A percentile compares a stretch with the other conserved stretches of the same genome.
phyloP scores from a whole-genome alignment of 148 eudicot genomes.

The Euryodendron excelsum region DNA sequence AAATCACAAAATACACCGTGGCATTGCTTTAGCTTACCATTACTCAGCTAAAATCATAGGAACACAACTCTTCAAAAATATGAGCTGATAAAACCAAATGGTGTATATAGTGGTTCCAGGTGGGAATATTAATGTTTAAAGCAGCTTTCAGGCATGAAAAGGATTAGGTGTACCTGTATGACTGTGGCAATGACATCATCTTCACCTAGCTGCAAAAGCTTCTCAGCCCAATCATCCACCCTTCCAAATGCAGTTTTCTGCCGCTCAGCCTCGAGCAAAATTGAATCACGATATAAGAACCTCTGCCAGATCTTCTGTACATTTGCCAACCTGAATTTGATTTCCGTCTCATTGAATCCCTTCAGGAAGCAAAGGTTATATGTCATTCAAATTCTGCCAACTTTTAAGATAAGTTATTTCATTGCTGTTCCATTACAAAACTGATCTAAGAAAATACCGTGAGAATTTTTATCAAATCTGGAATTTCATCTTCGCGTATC shows the following conservation, averaged over 20 bases:
- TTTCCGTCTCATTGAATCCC: constrained; percentile 84
- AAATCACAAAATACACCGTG: not conserved
- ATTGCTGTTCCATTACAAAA: not conserved
- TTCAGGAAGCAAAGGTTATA: constrained; percentile 22
- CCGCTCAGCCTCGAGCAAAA: constrained; percentile 84
- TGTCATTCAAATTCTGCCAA: not conserved
- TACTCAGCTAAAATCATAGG: not conserved
- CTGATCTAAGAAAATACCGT: constrained; percentile 40
- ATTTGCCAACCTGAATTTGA: constrained; percentile 74
- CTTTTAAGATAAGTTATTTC: not conserved
- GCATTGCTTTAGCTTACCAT: not conserved
- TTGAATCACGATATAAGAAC: constrained; percentile 76
- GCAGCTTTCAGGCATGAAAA: not conserved
- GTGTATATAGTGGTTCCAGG: not conserved
- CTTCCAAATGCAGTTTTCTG: constrained; percentile 52
- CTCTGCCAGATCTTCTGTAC: constrained; percentile 89
- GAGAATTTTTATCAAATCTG: constrained; percentile 68
- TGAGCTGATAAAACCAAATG: not conserved
- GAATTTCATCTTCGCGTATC: constrained; percentile 78
- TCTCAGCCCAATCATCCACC: constrained; percentile 68
- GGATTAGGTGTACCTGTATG: constrained; percentile 58
- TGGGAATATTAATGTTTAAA: not conserved
- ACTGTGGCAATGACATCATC: constrained; percentile 82
- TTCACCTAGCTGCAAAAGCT: constrained; percentile 52
- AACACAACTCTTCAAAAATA: not conserved